Evolutionary conservation across 2,329 filamentous ascomycete species (phyloP).

Genomic region (Pseudovirgaria hyperparasitica): DNA sequence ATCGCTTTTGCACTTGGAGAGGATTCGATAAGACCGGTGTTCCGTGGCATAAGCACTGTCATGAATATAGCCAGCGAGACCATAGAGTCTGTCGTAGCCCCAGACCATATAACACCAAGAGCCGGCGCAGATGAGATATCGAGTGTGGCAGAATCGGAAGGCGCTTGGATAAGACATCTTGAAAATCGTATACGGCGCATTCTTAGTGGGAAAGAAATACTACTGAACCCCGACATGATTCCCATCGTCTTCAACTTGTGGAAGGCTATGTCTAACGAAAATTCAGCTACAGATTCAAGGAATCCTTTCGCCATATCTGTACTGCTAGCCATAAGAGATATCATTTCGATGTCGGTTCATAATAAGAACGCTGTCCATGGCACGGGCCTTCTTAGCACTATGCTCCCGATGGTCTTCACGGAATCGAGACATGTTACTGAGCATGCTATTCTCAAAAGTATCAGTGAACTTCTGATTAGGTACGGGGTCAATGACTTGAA

Average conservation of each 20-base stretch:
- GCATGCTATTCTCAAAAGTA: conserved; percentile 40
- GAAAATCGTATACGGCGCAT: conserved; percentile 18
- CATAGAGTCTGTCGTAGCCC: conserved; percentile 6
- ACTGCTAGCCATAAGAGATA: conserved; percentile 21
- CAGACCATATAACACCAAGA: conserved; percentile 1
- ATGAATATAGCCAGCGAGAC: conserved; percentile 7
- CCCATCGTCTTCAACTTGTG: conserved; percentile 27
- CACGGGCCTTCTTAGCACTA: conserved; percentile 20
- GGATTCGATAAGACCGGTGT: conserved; percentile 58
- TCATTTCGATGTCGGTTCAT: conserved; percentile 20
- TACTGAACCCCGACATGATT: conserved; percentile 27
- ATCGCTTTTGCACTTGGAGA: conserved; percentile 72
- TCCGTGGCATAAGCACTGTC: conserved; percentile 29
- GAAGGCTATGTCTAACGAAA: conserved; percentile 19
- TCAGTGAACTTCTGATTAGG: conserved; percentile 58
- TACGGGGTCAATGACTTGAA: conserved; percentile 70
- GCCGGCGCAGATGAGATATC: conserved; percentile 6
- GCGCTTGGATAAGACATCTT: conserved; percentile 7
- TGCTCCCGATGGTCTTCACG: conserved; percentile 23
- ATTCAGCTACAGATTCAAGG: conserved; percentile 19
- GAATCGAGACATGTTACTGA: conserved; percentile 18
- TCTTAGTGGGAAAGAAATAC: conserved; percentile 27
- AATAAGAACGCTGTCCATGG: conserved; percentile 25
- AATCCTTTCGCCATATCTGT: conserved; percentile 23
- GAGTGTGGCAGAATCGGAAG: conserved; percentile 12